Conservation (phyloP, 768 basidiomycete species). For the Russula foetens region DNA sequence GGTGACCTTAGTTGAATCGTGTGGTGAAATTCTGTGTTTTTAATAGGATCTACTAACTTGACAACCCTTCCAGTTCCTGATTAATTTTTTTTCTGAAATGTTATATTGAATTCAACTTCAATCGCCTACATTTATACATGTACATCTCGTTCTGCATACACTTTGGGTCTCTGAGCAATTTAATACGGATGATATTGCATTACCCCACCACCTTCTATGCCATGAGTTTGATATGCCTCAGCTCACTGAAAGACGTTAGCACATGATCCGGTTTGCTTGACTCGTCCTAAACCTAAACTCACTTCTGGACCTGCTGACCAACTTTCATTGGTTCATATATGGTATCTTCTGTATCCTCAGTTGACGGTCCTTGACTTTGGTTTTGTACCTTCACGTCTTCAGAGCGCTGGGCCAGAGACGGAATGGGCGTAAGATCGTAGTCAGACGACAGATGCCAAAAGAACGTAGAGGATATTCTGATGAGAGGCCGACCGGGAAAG, state of each 20-base stretch:
- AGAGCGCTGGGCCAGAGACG: slow-evolving; percentile 42
- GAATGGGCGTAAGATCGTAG: slow-evolving; percentile 62
- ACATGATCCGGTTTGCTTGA: background rate
- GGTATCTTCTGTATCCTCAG: slow-evolving; percentile 34
- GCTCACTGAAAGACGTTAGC: slow-evolving; percentile 42
- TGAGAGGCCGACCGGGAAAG: slow-evolving; percentile 70
- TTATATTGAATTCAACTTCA: slow-evolving; percentile 33
- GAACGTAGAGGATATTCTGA: slow-evolving; percentile 94
- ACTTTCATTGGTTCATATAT: slow-evolving; percentile 74
- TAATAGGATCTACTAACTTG: background rate
- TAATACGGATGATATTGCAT: background rate
- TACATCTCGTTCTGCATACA: background rate
- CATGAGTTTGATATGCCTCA: slow-evolving; percentile 77
- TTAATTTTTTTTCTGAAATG: background rate
- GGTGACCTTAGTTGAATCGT: background rate
- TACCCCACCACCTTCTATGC: slow-evolving; percentile 32
- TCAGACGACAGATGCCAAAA: slow-evolving; percentile 94
- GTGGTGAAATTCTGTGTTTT: background rate
- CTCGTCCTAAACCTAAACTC: slow-evolving; percentile 22
- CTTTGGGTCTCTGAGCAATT: background rate
- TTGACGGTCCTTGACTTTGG: slow-evolving; percentile 29
- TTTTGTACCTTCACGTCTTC: slow-evolving; percentile 35
- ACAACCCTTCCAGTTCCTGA: background rate
- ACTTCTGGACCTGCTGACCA: slow-evolving; percentile 84
- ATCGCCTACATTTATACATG: background rate